Percentiles rank a stretch among this genome's conserved stretches.
Conservation (phyloP, 2,329 filamentous ascomycete genomes). For the Sporothrix dimorphospora region DNA sequence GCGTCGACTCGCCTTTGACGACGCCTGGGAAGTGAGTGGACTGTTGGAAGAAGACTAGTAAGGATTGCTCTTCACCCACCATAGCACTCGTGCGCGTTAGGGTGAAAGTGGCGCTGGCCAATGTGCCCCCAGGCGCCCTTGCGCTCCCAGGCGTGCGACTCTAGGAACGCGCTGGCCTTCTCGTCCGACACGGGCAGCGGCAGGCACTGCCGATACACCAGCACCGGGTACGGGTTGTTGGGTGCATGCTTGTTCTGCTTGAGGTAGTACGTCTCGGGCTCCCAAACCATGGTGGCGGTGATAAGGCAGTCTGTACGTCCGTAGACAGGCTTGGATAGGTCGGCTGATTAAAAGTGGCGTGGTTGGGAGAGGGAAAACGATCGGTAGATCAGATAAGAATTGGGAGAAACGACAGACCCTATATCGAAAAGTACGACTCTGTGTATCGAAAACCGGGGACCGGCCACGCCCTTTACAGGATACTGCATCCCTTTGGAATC, state of each 20-base stretch:
- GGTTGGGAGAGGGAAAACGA: neutral
- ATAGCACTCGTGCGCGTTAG: constrained; percentile 25
- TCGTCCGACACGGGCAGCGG: constrained; percentile 21
- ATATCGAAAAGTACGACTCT: neutral
- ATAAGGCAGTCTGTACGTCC: neutral
- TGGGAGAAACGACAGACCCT: neutral
- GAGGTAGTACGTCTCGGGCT: constrained; percentile 21
- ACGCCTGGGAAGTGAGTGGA: neutral
- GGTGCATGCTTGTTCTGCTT: constrained; percentile 20
- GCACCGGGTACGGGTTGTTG: constrained; percentile 14
- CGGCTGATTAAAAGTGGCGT: neutral
- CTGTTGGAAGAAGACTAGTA: neutral
- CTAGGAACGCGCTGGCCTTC: constrained; percentile 20
- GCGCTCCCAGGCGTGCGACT: constrained; percentile 23
- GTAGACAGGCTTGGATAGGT: neutral
- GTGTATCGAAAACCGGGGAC: neutral
- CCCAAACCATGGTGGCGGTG: constrained; percentile 9
- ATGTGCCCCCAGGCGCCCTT: constrained; percentile 23
- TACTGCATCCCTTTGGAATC: neutral
- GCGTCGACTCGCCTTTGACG: constrained; percentile 19
- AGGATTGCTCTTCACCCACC: neutral
- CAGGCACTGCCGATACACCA: constrained; percentile 23
- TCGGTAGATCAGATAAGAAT: neutral
- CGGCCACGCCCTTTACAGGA: neutral
- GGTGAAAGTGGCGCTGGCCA: constrained; percentile 20